These are phyloP conservation scores for Dendrobium huoshanense DNA, from an alignment of 106 monocot species.

Conservation along the genomic window DNA sequence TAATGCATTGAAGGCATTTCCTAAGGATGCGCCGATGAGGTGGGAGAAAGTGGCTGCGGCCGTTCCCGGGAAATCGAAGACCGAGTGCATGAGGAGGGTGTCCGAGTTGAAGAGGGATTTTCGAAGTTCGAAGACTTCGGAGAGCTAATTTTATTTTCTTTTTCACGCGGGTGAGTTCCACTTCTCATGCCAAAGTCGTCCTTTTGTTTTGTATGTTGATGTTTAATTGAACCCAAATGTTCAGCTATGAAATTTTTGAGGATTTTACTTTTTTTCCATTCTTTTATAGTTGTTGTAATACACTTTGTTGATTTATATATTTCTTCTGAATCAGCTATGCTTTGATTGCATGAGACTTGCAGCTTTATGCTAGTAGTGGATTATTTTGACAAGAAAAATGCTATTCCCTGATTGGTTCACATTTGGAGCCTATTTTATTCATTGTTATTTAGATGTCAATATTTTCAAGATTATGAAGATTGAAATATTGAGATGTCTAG, in stretches of 20 bases:
- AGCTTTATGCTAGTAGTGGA: no score
- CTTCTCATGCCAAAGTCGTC: not conserved
- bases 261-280: not conserved
- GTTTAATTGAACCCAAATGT: not conserved
- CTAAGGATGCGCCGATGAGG: conserved; percentile 73
- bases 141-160: not conserved
- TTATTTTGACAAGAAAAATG: no score
- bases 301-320: not conserved
- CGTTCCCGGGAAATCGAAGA: conserved; percentile 72
- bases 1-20: conserved; percentile 83
- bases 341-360: not conserved
- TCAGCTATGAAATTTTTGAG: not conserved
- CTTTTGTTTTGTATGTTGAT: not conserved
- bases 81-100: conserved; percentile 62
- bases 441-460: no score
- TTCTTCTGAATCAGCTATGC: not conserved
- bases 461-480: no score
- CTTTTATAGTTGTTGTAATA: not conserved
- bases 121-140: conserved; percentile 55
- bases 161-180: not conserved
- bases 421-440: no score
- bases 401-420: no score
- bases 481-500: no score
- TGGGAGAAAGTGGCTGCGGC: conserved; percentile 94
- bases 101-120: conserved; percentile 77